Percentiles rank a stretch among this genome's conserved stretches.
Evolutionary conservation across 108 stramenopile species (phyloP).

Genomic region (Conticribra weissflogii): DNA sequence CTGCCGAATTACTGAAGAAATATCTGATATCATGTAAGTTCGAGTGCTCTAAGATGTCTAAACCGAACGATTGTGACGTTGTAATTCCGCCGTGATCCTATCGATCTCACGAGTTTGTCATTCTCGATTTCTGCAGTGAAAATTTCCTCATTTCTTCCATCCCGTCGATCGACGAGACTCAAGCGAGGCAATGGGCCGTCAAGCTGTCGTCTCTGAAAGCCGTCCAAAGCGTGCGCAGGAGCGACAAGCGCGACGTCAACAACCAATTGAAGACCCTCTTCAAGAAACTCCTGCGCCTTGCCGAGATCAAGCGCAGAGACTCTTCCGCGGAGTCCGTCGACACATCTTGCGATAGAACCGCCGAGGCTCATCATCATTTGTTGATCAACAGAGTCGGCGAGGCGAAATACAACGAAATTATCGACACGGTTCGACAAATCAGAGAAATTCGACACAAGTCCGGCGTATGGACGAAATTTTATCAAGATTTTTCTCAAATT

Average conservation of each 20-base stretch:
- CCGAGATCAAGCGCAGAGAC: neutral
- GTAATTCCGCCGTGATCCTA: too few relatives aligned
- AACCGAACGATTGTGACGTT: too few relatives aligned
- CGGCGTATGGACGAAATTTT: conserved; percentile 30
- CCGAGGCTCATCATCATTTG: conserved; percentile 15
- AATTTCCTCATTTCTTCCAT: conserved; percentile 5
- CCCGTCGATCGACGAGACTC: conserved; percentile 6
- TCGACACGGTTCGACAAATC: conserved; percentile 5
- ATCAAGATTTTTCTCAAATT: neutral
- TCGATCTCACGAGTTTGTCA: too few relatives aligned
- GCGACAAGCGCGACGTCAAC: neutral
- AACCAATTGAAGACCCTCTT: neutral
- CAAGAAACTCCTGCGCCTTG: conserved; percentile 21
- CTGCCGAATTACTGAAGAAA: too few relatives aligned
- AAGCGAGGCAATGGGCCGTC: conserved; percentile 16
- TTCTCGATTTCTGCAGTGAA: neutral
- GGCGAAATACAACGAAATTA: conserved; percentile 22
- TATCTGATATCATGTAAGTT: too few relatives aligned
- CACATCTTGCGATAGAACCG: neutral
- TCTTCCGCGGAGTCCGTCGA: too few relatives aligned
- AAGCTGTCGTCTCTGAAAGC: conserved; percentile 20
- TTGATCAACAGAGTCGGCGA: conserved; percentile 27
- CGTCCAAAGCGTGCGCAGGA: neutral
- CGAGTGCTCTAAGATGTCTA: too few relatives aligned
- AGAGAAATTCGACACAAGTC: conserved; percentile 25